Evolutionary conservation across 1,139 yeast genomes (phyloP), one percentile per base, ranked within the genome.

Genomic region (Diutina siamensis): DNA sequence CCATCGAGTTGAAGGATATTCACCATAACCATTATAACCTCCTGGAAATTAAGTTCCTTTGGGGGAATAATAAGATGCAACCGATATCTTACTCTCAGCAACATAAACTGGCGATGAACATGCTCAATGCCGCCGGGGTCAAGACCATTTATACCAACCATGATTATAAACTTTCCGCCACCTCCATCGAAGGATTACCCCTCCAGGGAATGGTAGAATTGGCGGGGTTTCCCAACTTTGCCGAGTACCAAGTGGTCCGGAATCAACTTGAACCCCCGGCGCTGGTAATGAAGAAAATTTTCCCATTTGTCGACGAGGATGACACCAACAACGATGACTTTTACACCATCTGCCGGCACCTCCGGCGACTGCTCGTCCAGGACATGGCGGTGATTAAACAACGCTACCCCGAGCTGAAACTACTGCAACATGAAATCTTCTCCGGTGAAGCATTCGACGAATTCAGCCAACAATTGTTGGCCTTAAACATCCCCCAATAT

Each of bases 381-480:
- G 71, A 65, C 48, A 64, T 65, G 70, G 63, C 60, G 3, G 46
- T 61, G 1, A 47, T 65, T 2, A 55, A 55, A 45, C 50, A 48
- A 33, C 47, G 50, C 34, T 62, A 58, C 48, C 68, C 69, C 3
- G 46, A 52, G 5, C 61, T 58, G 48, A 58, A 62, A 4, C 50
- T 65, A 13, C 56, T 58, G 20, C 50, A 51, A 32, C 66, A 64
- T 47, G 62, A 63, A 4, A 52, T 64, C 4, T 65, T 65, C 51
- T 59, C 54, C 44, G 51, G 57, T 13, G 49, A 50, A 2, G 45
- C 52, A 8, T 64, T 64, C 47, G 48, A 51, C 20, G 48, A 50
- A 8, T 65, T 52, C 50, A 56, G 57, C n/a, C 44, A 44, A 2
- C 47, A 51, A 25, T 48, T 57, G 20, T 13, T n/a, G 32, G 42